phyloP scores from a whole-genome alignment of 257 asterid species.

The Nyctanthes arbortristis region DNA sequence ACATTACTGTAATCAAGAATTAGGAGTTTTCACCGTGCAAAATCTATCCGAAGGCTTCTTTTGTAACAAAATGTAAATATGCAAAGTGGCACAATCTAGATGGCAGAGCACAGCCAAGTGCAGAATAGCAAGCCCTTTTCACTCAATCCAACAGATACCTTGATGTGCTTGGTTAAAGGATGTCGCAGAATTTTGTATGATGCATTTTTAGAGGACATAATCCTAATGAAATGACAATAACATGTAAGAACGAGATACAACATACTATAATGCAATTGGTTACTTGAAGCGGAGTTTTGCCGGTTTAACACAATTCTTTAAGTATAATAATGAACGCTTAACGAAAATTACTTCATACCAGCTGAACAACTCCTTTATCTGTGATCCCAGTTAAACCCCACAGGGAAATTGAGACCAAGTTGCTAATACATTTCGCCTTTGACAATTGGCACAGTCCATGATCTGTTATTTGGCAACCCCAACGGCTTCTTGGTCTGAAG shows the following conservation, averaged over 20 bases:
- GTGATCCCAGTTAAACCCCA: conserved; percentile 87
- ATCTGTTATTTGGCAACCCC: conserved; percentile 97
- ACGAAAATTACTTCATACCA: conserved; percentile 41
- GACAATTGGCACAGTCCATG: conserved; percentile 70
- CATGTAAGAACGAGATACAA: too few species aligned
- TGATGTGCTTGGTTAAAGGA: neutral
- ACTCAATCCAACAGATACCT: neutral
- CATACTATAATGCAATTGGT: neutral
- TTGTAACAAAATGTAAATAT: too few species aligned
- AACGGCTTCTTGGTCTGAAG: conserved; percentile 85
- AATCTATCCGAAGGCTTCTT: too few species aligned
- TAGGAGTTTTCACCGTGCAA: too few species aligned
- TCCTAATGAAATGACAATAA: too few species aligned
- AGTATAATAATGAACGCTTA: neutral
- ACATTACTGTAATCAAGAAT: neutral
- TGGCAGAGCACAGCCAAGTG: neutral
- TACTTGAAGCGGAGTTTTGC: too few species aligned
- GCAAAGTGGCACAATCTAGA: too few species aligned
- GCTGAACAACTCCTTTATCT: conserved; percentile 68
- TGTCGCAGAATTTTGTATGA: neutral
- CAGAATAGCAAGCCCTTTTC: neutral
- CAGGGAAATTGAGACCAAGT: conserved; percentile 71
- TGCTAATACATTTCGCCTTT: conserved; percentile 67
- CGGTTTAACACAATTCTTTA: too few species aligned
- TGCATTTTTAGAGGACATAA: neutral